Conservation (phyloP, 2,329 filamentous ascomycete species). For the Claviceps lovelessii region DNA sequence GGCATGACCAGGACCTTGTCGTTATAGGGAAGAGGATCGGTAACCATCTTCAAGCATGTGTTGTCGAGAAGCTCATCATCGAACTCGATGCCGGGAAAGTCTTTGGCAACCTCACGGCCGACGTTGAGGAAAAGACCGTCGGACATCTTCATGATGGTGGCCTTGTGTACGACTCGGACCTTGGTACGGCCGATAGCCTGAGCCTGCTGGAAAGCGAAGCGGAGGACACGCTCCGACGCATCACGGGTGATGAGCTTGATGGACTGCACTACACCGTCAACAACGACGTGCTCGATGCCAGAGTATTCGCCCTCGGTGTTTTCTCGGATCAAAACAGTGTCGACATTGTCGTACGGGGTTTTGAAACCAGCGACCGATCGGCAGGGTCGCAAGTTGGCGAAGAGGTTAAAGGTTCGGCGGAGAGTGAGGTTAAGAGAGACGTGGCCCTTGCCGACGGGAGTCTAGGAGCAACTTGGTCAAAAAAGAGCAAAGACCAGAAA, state of each 20-base stretch:
- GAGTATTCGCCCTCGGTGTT: conserved; percentile 99
- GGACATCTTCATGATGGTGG: conserved; percentile 99
- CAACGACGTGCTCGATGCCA: conserved; percentile 94
- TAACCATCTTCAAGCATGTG: conserved; percentile 97
- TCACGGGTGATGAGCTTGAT: conserved; percentile 98
- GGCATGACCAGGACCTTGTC: conserved; percentile 98
- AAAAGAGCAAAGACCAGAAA: too few relatives aligned
- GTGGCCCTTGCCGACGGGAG: conserved; percentile 95
- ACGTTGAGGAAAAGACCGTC: conserved; percentile 94
- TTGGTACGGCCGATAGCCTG: conserved; percentile 86
- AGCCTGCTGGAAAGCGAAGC: conserved; percentile 97
- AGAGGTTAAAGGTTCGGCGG: conserved; percentile 98
- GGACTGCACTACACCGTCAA: conserved; percentile 94
- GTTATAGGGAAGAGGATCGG: conserved; percentile 91
- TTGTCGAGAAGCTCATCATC: conserved; percentile 98
- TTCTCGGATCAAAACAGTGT: conserved; percentile 96
- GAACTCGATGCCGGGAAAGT: conserved; percentile 91
- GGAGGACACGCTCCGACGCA: conserved; percentile 86
- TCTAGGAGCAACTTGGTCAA: conserved; percentile 33
- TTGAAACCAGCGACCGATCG: conserved; percentile 94
- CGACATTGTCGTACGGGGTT: conserved; percentile 93
- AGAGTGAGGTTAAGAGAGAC: conserved; percentile 98
- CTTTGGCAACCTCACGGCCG: conserved; percentile 75
- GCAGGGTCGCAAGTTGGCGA: conserved; percentile 97
- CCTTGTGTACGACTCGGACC: conserved; percentile 98